Evolutionary conservation across 805 yeast species (phyloP).

Genomic region (Pachysolen tannophilus): DNA sequence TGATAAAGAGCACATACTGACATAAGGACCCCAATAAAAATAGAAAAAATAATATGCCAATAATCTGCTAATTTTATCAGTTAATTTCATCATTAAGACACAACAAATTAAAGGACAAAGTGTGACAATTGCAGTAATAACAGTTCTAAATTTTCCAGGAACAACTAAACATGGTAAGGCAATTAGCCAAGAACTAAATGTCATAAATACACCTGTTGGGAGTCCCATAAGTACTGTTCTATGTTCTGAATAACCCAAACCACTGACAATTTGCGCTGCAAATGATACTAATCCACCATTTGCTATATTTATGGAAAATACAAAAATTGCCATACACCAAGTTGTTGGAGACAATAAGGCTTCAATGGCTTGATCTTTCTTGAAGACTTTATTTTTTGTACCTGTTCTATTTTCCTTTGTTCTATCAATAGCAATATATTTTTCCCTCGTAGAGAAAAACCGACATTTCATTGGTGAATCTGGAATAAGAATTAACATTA

Average conservation of each 20-base stretch:
- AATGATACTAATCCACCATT: conserved; percentile 38
- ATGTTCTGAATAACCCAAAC: conserved; percentile 18
- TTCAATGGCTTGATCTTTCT: conserved; percentile 35
- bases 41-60: conserved; percentile 22
- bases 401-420: conserved; percentile 29
- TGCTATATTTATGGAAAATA: conserved; percentile 13
- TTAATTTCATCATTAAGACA: conserved; percentile 13
- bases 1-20: conserved; percentile 21
- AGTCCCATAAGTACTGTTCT: conserved; percentile 14
- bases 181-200: conserved; percentile 14
- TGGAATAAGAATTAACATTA: conserved; percentile 34
- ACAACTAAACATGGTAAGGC: conserved; percentile 14
- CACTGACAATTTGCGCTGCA: conserved; percentile 22
- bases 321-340: conserved; percentile 31
- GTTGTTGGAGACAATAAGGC: conserved; percentile 33
- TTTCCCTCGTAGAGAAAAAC: conserved; percentile 38
- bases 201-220: conserved; percentile 16
- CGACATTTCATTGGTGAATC: conserved; percentile 42
- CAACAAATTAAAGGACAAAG: conserved; percentile 13
- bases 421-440: conserved; percentile 36
- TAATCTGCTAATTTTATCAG: conserved; percentile 18
- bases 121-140: conserved; percentile 9
- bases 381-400: conserved; percentile 31
- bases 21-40: conserved; percentile 15
- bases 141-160: conserved; percentile 11